Base-by-base conservation (phyloP, 106 monocot genomes). In the Dactylorhiza incarnata region DNA sequence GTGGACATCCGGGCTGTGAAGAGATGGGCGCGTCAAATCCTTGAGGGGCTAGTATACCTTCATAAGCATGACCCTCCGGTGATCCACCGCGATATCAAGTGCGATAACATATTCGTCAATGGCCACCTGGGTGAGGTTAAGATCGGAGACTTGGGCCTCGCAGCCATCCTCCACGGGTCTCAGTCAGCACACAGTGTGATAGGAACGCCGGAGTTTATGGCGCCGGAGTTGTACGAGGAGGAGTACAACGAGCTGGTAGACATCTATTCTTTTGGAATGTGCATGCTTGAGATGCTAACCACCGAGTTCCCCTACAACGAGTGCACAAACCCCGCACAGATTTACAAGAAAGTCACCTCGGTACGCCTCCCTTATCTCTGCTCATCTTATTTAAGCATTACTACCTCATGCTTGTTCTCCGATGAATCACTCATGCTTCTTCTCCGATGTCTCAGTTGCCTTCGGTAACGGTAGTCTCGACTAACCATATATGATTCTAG, bases 171-270 rank as follows among this genome's bases (percentile, higher is more conserved):
- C 75, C 82, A 84, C 17, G 89, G 83, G 4, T 84, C 89, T 9
- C 86, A 85, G 66, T 70, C 85, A 0, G 99, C 99, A 2, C 94
- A 90, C 76, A 99, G 91, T 54, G 94, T 99, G 37, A 94, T 99
- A 82, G 95, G 95, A 20, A 99, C 99, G 17, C 99, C 99, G 7
- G 99, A 99, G 77, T 99, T 94, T 85, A 99, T 97, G 97, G 97
- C 97, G 4, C 99, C 99, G 0, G 99, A 99, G 75, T 85, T 99
- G 50, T 99, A 99, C n/a, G 99, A 99, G 19, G 99, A 99, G 83
- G 90, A 92, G 23, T 99, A 99, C 66, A 86, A 94, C 43, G 94
- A 94, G 77, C 87, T 90, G 37, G 99, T 99, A 0, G 99, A 99
- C 58, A 75, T 94, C 11, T 99, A 99, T 72, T 92, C 99, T 19